Percentiles rank a stretch among this genome's conserved stretches.
These are phyloP conservation scores for Venturiaceae sp. DNA, from an alignment of 2,329 filamentous ascomycete species.

Conservation along the genomic window DNA sequence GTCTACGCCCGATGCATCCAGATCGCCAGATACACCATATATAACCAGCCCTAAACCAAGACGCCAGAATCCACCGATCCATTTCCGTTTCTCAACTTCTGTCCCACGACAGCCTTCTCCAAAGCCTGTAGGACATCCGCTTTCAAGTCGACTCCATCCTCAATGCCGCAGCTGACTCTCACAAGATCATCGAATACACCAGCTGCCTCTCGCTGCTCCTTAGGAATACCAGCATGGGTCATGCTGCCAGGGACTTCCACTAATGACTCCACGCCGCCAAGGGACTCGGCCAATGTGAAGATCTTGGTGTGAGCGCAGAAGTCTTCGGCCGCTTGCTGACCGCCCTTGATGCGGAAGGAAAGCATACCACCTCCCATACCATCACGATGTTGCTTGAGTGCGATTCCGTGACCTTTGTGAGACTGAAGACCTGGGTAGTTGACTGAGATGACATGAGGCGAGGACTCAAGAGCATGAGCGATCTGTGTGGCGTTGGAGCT, in stretches of 20 bases:
- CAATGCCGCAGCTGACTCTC: slow-evolving; percentile 85
- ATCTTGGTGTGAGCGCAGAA: slow-evolving; percentile 88
- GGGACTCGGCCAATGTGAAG: slow-evolving; percentile 85
- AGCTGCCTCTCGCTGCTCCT: slow-evolving; percentile 79
- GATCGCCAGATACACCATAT: too few relatives aligned
- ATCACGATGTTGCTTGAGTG: slow-evolving; percentile 82
- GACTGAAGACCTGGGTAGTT: slow-evolving; percentile 91
- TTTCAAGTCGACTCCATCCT: slow-evolving; percentile 78
- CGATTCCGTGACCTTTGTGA: slow-evolving; percentile 78
- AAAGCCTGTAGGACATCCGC: slow-evolving; percentile 76
- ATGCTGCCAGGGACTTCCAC: slow-evolving; percentile 90
- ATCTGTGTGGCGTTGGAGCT: slow-evolving; percentile 71
- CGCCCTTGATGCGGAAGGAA: slow-evolving; percentile 86
- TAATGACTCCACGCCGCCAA: slow-evolving; percentile 87
- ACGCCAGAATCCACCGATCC: neutral
- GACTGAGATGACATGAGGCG: slow-evolving; percentile 74
- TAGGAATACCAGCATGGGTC: slow-evolving; percentile 94
- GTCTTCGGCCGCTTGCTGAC: slow-evolving; percentile 72
- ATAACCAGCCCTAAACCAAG: neutral
- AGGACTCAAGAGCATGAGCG: slow-evolving; percentile 66
- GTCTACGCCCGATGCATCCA: too few relatives aligned
- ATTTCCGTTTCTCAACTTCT: slow-evolving; percentile 5
- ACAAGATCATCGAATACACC: slow-evolving; percentile 95
- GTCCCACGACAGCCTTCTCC: slow-evolving; percentile 54
- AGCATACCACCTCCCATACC: slow-evolving; percentile 97